These are phyloP conservation scores for Mallotus repandus DNA, from an alignment of 441 rosid genomes.

Conservation along the genomic window DNA sequence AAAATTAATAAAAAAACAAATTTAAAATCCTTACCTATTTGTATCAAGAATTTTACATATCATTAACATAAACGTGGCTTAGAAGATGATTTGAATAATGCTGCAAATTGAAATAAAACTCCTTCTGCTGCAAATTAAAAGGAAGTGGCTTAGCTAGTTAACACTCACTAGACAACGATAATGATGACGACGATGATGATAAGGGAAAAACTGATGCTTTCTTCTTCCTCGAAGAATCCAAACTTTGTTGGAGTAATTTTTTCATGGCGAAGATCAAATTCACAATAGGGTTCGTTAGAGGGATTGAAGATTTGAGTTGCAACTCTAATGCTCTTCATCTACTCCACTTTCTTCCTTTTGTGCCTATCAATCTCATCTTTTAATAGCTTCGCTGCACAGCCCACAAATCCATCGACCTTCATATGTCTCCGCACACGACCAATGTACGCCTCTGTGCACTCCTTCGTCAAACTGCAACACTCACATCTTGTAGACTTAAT, in stretches of 20 bases:
- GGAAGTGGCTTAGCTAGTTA: neutral
- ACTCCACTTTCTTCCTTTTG: constrained; percentile 10
- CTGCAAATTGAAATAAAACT: constrained; percentile 69
- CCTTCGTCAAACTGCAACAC: too few species aligned
- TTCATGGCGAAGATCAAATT: constrained; percentile 44
- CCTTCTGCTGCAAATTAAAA: constrained; percentile 69
- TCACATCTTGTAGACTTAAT: too few species aligned
- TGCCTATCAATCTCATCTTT: too few species aligned
- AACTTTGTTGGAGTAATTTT: constrained; percentile 34
- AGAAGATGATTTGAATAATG: constrained; percentile 84
- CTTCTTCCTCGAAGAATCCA: constrained; percentile 42
- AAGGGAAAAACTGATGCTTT: constrained; percentile 21
- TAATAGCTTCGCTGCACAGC: too few species aligned
- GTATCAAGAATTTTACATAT: too few species aligned
- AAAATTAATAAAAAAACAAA: too few species aligned
- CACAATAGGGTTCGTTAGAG: constrained; percentile 36
- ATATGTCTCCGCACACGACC: too few species aligned
- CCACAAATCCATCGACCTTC: too few species aligned
- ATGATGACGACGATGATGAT: too few species aligned
- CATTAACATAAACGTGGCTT: constrained; percentile 40
- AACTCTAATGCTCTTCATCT: constrained; percentile 42
- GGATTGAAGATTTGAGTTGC: constrained; percentile 41
- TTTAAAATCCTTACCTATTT: too few species aligned
- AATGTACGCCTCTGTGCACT: too few species aligned
- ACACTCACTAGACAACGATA: too few species aligned